Evolutionary conservation across 129 eudicot species (phyloP), one percentile per base, ranked within the genome.

Genomic region (Helianthus tuberosus): DNA sequence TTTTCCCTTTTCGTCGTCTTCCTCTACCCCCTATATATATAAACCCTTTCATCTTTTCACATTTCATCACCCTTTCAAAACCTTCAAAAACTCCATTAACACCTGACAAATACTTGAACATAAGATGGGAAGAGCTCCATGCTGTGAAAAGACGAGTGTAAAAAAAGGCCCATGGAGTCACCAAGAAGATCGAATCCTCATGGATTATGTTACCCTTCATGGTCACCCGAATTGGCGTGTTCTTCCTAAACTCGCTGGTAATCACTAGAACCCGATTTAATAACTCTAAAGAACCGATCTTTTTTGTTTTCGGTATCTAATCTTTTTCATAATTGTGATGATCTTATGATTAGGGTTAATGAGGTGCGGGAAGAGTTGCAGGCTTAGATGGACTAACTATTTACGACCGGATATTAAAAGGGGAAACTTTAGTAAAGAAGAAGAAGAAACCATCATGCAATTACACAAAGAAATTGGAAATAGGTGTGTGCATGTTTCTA

Each of bases 141-240:
- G 96, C 62, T 89, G 96, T 39, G 89, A 80, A 72, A 86, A 87
- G 73, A 82, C 78, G 84, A 92, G 92, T 20, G 63, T 89, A 87
- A 89, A 89, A 83, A 89, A 78, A 78, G 96, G 96, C 36, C 96
- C 96, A 16, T 89, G 96, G 96, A 84, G 88, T 6, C 82, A 67
- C 5, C 84, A 89, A 52, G 96, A 89, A 84, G 96, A 89, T 72
- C 75, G 36, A 23, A 71, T 84, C 32, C 83, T 89, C 23, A 53
- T 86, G 49, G 66, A 77, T 66, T 83, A 79, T 51, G 82, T 89
- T 35, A 78, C 41, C 48, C 84, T 52, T 57, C 72, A 84, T 25
- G 96, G 96, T 39, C 96, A 89, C 75, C 80, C 76, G 27, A 89
- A 89, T 63, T 89, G 96, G 96, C 80, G 96, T 0, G 96, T 88